phyloP scores from a whole-genome alignment of 106 monocot species.

The Platanthera zijinensis region DNA sequence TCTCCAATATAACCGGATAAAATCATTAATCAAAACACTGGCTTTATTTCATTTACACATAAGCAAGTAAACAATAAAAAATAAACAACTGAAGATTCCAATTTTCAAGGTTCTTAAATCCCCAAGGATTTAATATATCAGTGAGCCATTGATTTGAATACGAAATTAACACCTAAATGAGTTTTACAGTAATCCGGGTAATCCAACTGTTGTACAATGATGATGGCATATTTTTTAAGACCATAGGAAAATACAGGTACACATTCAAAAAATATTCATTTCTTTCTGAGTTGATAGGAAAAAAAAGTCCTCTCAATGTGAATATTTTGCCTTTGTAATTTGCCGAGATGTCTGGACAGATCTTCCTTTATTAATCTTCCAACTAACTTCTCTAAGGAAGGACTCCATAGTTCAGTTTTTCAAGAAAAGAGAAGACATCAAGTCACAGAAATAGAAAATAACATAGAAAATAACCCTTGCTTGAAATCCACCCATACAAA shows the following conservation, averaged over 20 bases:
- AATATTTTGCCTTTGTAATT: background rate
- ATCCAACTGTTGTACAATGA: no score
- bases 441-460: no score
- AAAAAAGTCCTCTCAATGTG: background rate
- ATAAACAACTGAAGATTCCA: background rate
- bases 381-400: background rate
- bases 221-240: no score
- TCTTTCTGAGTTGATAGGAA: background rate
- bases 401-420: background rate
- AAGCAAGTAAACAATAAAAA: constrained; percentile 3
- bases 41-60: background rate
- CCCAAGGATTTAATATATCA: background rate
- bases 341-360: no score
- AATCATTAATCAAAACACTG: background rate
- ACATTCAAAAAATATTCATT: background rate
- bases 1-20: background rate
- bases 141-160: background rate
- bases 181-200: no score
- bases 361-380: no score
- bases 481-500: no score
- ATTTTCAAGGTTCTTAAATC: background rate
- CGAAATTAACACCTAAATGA: no score
- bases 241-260: background rate
- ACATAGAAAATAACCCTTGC: no score
- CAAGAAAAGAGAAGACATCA: background rate